Evolutionary conservation across 2,329 filamentous ascomycete species (phyloP).

Genomic region (Dothidotthia symphoricarpi): DNA sequence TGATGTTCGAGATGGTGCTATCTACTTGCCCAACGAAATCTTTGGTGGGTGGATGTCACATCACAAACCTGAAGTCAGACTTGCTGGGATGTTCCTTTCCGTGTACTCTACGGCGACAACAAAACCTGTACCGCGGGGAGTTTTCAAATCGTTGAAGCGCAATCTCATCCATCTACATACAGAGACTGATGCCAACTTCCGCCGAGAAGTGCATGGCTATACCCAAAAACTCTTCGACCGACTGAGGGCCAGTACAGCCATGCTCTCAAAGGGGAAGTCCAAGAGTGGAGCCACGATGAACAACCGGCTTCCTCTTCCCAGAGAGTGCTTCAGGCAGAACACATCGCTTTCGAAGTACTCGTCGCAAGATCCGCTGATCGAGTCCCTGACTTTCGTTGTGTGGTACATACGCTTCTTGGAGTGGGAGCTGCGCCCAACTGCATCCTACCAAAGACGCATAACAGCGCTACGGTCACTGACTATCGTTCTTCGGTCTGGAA

Average conservation of each 20-base stretch:
- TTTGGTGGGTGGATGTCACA: constrained; percentile 42
- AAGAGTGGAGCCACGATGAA: constrained; percentile 7
- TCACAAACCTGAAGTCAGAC: constrained; percentile 56
- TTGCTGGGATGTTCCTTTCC: constrained; percentile 78
- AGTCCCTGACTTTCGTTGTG: constrained; percentile 64
- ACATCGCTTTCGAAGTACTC: neutral
- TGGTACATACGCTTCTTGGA: constrained; percentile 75
- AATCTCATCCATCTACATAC: constrained; percentile 72
- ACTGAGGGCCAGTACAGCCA: constrained; percentile 47
- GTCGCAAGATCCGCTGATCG: constrained; percentile 35
- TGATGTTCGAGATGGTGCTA: constrained; percentile 38
- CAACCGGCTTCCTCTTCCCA: constrained; percentile 19
- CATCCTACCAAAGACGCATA: constrained; percentile 87
- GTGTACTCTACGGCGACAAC: constrained; percentile 73
- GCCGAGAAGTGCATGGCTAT: constrained; percentile 74
- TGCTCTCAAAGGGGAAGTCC: constrained; percentile 22
- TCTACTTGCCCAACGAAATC: constrained; percentile 53
- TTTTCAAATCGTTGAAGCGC: constrained; percentile 61
- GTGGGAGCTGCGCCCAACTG: constrained; percentile 71
- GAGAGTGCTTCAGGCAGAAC: constrained; percentile 3
- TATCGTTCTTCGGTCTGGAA: constrained; percentile 66
- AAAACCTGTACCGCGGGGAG: constrained; percentile 63
- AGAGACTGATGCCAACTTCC: constrained; percentile 81
- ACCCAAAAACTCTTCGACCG: constrained; percentile 75
- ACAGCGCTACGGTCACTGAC: constrained; percentile 71